Evolutionary conservation across 345 rosid species (phyloP), one percentile per base, ranked within the genome.

Genomic region (Euphorbia tirucalli): DNA sequence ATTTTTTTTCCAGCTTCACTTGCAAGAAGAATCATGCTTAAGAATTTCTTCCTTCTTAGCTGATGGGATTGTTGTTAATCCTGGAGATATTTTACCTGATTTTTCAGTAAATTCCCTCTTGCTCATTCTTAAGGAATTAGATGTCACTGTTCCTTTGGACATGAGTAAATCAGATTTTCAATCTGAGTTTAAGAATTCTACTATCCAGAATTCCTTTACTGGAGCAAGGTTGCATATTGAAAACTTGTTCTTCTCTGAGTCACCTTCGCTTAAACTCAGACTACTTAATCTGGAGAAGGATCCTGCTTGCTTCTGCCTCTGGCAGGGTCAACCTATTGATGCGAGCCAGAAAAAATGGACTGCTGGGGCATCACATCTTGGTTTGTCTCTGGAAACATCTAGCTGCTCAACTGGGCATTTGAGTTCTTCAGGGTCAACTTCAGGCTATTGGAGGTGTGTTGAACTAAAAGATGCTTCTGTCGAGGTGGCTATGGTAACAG

Each of bases 21-120:
- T 95, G 78, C 97, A 95, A 80, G 99, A 95, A 85, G 98, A 92
- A 85, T 90, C 97, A 61, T 92, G 96, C 83, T 83, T 95, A 80
- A 90, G 99, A 79, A 93, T 95, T 78, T 79, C 88, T 74, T 95
- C 99, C 64, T 95, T 95, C 83, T 77, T 95, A 77, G 99, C 94
- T 43, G 98, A 95, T 83, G 99, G 99, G 64, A 86, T 95, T 72
- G 90, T 87, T 74, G 91, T 95, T 69, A 88, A 85, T 76, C 90
- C 91, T 18, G 92, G 96, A 75, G 91, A 80, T 82, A 74, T 95
- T 75, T 81, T 88, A 63, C 90, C 91, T 0, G 96, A 92, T 83
- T 83, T 82, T 77, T 86, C 99, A 31, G 84, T 95, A 60, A 89
- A 92, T 78, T 92, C 90, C 61, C 75, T 89, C 61, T 44, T 67